Evolutionary conservation across 352 stramenopile genomes (phyloP).

Genomic region (Phytophthora kernoviae): DNA sequence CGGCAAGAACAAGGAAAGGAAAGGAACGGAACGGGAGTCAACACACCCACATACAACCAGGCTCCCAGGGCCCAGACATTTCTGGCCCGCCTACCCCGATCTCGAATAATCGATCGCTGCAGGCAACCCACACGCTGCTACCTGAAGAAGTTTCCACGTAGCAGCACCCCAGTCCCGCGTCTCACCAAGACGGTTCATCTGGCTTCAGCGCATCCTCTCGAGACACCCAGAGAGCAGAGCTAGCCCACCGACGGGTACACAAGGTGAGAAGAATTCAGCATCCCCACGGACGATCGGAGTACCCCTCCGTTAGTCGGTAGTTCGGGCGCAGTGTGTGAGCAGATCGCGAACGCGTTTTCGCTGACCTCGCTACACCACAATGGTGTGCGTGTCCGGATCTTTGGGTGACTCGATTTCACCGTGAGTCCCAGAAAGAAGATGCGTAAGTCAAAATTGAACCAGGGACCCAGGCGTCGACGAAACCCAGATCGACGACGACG

Average conservation of each 20-base stretch:
- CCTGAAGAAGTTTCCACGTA: constrained; percentile 3
- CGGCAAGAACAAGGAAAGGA: too few relatives aligned
- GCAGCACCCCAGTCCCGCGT: background rate
- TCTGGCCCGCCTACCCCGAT: too few relatives aligned
- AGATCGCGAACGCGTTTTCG: background rate
- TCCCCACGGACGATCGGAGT: background rate
- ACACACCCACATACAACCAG: too few relatives aligned
- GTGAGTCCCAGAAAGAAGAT: constrained; percentile 10
- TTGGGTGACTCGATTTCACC: constrained; percentile 8
- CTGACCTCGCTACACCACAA: constrained; percentile 5
- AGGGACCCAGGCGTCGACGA: constrained; percentile 6
- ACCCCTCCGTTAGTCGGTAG: background rate
- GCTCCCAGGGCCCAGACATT: too few relatives aligned
- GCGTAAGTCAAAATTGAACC: constrained; percentile 9
- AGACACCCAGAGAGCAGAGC: too few relatives aligned
- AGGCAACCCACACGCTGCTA: too few relatives aligned
- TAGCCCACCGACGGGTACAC: too few relatives aligned
- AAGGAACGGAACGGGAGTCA: too few relatives aligned
- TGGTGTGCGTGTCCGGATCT: constrained; percentile 14
- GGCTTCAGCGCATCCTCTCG: background rate
- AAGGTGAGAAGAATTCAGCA: too few relatives aligned
- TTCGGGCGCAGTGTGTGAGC: background rate
- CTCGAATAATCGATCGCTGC: too few relatives aligned
- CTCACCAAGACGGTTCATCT: constrained; percentile 2
- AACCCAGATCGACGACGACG: constrained; percentile 7